phyloP scores from a whole-genome alignment of 768 basidiomycete species.

The Collybia sordida region DNA sequence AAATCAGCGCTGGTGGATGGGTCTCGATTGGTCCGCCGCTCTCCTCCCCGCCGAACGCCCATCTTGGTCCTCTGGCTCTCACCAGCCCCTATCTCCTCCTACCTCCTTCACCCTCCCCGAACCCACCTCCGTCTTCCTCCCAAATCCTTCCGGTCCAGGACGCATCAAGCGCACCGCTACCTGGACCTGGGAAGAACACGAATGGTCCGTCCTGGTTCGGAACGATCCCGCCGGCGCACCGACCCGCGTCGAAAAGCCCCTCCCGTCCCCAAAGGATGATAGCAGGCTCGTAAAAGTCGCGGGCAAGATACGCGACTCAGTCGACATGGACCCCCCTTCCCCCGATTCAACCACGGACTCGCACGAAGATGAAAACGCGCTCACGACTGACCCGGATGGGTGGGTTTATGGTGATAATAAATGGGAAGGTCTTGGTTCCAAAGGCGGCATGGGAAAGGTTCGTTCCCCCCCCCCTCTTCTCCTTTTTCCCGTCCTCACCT shows the following conservation, averaged over 20 bases:
- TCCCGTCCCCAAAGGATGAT: conserved; percentile 24
- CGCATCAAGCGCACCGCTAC: conserved; percentile 70
- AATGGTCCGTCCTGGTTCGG: conserved; percentile 79
- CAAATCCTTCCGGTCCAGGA: conserved; percentile 39
- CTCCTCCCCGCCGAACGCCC: conserved; percentile 88
- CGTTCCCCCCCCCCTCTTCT: conserved; percentile 8
- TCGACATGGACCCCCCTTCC: conserved; percentile 19
- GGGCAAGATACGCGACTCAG: conserved; percentile 42
- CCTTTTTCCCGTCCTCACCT: background rate
- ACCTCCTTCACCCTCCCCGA: conserved; percentile 67
- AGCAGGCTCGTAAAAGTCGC: conserved; percentile 57
- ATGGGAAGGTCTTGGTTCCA: conserved; percentile 77
- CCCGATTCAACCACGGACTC: conserved; percentile 28
- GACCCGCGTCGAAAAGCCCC: conserved; percentile 57
- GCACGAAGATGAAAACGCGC: conserved; percentile 45
- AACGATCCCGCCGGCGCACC: conserved; percentile 48
- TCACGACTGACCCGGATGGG: conserved; percentile 77
- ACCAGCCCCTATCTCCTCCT: conserved; percentile 67
- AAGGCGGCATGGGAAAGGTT: conserved; percentile 87
- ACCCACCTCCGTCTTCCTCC: conserved; percentile 55
- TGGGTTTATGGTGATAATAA: conserved; percentile 97
- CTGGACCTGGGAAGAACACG: conserved; percentile 91
- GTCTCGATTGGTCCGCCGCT: conserved; percentile 93
- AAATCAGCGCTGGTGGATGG: conserved; percentile 98
- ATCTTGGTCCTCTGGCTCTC: conserved; percentile 71